These are phyloP conservation scores for Mucor lusitanicus DNA, from an alignment of 371 early-diverging fungal species.

Conservation along the genomic window DNA sequence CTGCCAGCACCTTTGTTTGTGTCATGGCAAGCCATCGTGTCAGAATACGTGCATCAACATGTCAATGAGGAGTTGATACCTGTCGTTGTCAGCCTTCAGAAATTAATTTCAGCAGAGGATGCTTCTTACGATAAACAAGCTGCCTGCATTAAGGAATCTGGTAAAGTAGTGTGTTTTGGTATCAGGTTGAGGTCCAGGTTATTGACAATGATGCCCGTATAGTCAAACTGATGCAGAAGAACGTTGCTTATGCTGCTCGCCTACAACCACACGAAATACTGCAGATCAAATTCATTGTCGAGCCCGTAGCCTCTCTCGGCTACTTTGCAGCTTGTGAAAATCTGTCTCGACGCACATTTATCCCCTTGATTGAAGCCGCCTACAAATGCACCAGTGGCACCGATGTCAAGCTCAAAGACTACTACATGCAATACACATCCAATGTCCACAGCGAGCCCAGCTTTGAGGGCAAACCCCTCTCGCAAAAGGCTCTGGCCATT, in stretches of 20 bases:
- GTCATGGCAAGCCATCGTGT: constrained; percentile 25
- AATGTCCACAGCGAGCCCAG: background rate
- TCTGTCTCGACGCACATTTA: constrained; percentile 44
- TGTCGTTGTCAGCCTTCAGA: constrained; percentile 19
- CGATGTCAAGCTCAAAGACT: constrained; percentile 12
- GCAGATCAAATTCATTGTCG: constrained; percentile 28
- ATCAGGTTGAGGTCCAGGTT: too few species aligned
- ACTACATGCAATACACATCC: constrained; percentile 22
- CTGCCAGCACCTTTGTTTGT: constrained; percentile 33
- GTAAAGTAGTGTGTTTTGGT: constrained; percentile 11
- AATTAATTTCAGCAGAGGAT: constrained; percentile 17
- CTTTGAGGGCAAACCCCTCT: constrained; percentile 24
- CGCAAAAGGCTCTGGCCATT: constrained; percentile 45
- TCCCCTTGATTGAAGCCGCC: constrained; percentile 43
- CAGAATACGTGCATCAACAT: background rate
- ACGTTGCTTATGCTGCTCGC: background rate
- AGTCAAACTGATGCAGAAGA: constrained; percentile 17
- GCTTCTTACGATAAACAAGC: constrained; percentile 39
- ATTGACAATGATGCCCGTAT: background rate
- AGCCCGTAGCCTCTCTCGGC: constrained; percentile 39
- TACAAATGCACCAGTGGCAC: constrained; percentile 8
- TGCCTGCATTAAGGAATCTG: constrained; percentile 32
- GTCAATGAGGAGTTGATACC: constrained; percentile 14
- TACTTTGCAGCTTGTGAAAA: constrained; percentile 49
- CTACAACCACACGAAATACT: constrained; percentile 13